Conservation (phyloP, 2,329 filamentous ascomycete genomes). For the Curvularia sp. region DNA sequence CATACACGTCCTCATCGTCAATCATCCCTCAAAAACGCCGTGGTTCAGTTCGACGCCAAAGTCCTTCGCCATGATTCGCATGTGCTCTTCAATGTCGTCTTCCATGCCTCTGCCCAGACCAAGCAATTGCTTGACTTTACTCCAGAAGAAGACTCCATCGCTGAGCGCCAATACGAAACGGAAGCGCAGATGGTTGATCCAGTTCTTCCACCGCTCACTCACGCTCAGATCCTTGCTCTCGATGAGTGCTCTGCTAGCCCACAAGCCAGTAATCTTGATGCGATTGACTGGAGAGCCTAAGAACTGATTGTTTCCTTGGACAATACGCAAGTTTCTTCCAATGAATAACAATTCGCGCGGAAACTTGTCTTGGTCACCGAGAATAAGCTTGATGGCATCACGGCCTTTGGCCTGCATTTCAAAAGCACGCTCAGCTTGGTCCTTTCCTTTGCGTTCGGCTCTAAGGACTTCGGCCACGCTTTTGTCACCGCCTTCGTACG, state of each 20-base stretch:
- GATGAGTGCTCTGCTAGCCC: slow-evolving; percentile 85
- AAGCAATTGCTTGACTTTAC: slow-evolving; percentile 76
- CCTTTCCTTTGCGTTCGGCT: slow-evolving; percentile 60
- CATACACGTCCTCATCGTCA: background rate
- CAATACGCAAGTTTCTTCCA: slow-evolving; percentile 88
- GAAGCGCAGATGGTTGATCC: slow-evolving; percentile 82
- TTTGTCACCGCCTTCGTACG: slow-evolving; percentile 84
- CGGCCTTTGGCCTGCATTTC: slow-evolving; percentile 80
- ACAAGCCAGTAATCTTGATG: slow-evolving; percentile 90
- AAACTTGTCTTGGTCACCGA: slow-evolving; percentile 86
- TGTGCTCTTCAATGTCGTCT: slow-evolving; percentile 86
- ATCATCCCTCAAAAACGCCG: slow-evolving; percentile 77
- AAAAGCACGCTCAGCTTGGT: slow-evolving; percentile 68
- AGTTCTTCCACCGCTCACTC: slow-evolving; percentile 69
- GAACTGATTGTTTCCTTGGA: slow-evolving; percentile 92
- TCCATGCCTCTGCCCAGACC: slow-evolving; percentile 87
- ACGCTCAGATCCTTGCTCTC: slow-evolving; percentile 72
- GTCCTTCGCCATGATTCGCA: slow-evolving; percentile 87
- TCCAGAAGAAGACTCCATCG: slow-evolving; percentile 84
- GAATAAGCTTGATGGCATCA: slow-evolving; percentile 76
- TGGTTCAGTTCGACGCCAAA: slow-evolving; percentile 92
- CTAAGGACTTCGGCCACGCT: slow-evolving; percentile 67
- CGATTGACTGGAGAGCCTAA: slow-evolving; percentile 87
- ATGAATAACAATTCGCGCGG: slow-evolving; percentile 92
- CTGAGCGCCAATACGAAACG: slow-evolving; percentile 74